Base-by-base conservation (phyloP, 768 basidiomycete species). In the Mrakia hoshinonis region DNA sequence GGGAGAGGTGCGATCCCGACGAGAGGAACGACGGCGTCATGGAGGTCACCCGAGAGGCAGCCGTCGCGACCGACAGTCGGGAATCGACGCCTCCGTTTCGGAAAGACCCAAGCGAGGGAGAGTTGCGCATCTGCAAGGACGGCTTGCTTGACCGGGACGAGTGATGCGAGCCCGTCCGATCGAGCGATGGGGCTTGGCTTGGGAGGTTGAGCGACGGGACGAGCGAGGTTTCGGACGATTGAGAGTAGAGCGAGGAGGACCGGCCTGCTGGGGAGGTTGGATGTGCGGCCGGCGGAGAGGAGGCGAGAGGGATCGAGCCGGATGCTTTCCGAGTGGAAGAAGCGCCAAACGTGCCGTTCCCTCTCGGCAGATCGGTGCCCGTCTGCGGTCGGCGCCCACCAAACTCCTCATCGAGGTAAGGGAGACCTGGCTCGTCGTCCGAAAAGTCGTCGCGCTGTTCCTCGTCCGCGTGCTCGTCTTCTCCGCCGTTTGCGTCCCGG, bases 321-420 rank as follows among this genome's bases (percentile, higher is more conserved):
- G 58, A 61, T 5, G 36, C 34, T 6, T 34, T 31, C 18, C 55
- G 55, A 20, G 29, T 20, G 1, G 9, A 20, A 10, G 55, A 31
- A 12, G 29, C 18, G 0, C 58, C 58, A 12, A 61, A 61, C 9
- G 58, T 61, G 5, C 58, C 58, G 18, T 36, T 22, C 1, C 18
- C 36, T 10, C 22, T 61, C 18, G 18, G 31, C 22, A n/a, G 15
- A 3, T 11, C 18, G 34, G 2, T 4, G 12, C 58, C 58, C 22
- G 6, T 6, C 7, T 15, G 43, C 15, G 6, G 43, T 43, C 15
- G 43, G 15, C 58, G 31, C 5, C 20, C 34, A 18, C 58, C 58
- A 22, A 61, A 61, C 58, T 61, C 43, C 15, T 43, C 58, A 22
- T 61, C 58, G 58, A 61, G 58, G 34, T 61, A 61, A 22, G 58